Evolutionary conservation across 2,329 filamentous ascomycete species (phyloP), one percentile per base, ranked within the genome.

Genomic region (Talaromyces islandicus): DNA sequence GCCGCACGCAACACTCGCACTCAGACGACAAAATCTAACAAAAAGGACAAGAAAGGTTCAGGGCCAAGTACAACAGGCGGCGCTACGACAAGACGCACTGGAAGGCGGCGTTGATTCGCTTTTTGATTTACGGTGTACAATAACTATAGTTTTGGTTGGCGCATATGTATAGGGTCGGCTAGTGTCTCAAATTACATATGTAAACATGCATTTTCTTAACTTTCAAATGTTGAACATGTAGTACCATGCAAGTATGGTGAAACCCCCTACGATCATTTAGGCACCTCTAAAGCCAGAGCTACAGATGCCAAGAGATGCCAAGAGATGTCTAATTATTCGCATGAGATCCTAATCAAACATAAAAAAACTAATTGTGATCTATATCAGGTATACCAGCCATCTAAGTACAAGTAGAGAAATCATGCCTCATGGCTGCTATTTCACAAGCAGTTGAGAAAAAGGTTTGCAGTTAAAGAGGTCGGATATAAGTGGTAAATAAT

Each of bases 1-100:
- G 67, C 67, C 7, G 64, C 69, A 21, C 69, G 73, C 56, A 72
- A 70, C 55, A 75, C 74, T 17, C 68, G 75, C 32, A 72, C 72
- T 12, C 70, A 75, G 38, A 67, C 70, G 21, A 69, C 71, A 46
- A 68, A 71, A 30, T 67, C 71, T 29, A 75, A 24, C 21, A 46
- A 69, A 58, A 68, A 69, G 70, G 75, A 65, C 68, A 62, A 59
- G 41, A 59, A 59, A 35, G 52, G 59, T 27, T 19, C 59, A 48
- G 51, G 17, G 41, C 41, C 41, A 24, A 46, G 24, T 29, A 52
- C 59, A 41, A 38, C 50, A 9, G 24, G 30, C 14, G 51, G 30
- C 41, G 54, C 59, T 10, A 54, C 51, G 9, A 61, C 59, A 17
- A 58, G 59, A 21, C 59, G 59, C 14, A 55, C 73, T 41, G 69